A percentile compares a stretch with the other conserved stretches of the same genome.
These are phyloP conservation scores for Leccinum incarnatum DNA, from an alignment of 768 basidiomycete species.

Conservation along the genomic window DNA sequence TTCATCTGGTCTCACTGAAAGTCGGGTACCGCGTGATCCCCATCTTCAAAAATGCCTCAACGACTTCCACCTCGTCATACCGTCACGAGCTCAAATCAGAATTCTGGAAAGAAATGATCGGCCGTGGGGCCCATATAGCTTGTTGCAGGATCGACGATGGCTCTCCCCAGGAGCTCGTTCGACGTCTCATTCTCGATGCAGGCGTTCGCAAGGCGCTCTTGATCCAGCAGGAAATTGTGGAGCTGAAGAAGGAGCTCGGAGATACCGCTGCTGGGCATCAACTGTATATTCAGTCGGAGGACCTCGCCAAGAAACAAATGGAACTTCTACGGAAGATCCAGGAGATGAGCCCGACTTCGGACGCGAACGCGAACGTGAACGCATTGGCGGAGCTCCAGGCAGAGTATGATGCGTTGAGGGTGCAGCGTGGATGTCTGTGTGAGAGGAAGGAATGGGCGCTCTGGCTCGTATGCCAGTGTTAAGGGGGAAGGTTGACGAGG, in stretches of 20 bases:
- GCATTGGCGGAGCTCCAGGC: not conserved
- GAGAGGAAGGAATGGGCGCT: no score
- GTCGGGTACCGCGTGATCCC: no score
- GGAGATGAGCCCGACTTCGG: not conserved
- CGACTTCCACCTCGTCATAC: no score
- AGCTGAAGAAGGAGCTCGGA: not conserved
- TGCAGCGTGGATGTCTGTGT: no score
- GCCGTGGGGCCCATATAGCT: slow-evolving; percentile 5
- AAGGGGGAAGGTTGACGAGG: no score
- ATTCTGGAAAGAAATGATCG: not conserved
- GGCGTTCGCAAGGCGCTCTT: slow-evolving; percentile 10
- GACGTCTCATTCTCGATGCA: slow-evolving; percentile 1
- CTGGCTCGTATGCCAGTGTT: no score
- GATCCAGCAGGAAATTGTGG: slow-evolving; percentile 9
- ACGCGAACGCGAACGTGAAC: not conserved
- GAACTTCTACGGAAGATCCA: not conserved
- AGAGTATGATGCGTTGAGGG: not conserved
- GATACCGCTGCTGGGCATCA: not conserved
- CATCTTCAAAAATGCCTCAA: no score
- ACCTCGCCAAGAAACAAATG: not conserved
- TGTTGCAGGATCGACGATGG: slow-evolving; percentile 7
- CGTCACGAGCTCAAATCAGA: not conserved
- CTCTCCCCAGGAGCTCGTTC: slow-evolving; percentile 8
- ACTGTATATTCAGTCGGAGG: not conserved
- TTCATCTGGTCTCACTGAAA: no score